phyloP scores from a whole-genome alignment of 2,329 filamentous ascomycete species.

The Xylariomycetidae sp. region DNA sequence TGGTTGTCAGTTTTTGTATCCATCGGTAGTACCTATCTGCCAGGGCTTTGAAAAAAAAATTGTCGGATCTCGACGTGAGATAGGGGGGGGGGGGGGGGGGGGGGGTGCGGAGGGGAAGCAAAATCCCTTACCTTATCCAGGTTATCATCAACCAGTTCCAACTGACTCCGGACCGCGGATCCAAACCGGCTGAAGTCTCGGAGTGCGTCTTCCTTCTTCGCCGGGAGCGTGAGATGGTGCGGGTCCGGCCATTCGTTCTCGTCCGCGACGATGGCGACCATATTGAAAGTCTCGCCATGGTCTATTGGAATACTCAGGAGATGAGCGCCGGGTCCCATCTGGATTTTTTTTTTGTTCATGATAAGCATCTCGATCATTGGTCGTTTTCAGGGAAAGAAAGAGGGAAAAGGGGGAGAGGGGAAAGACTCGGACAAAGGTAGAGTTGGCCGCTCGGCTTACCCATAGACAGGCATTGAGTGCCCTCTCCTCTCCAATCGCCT shows the following conservation, averaged over 20 bases:
- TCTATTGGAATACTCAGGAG: constrained; percentile 50
- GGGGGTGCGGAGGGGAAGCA: not conserved
- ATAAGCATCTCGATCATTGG: too few species aligned
- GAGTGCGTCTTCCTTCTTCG: constrained; percentile 2
- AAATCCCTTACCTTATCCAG: constrained; percentile 6
- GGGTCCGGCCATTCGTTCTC: constrained; percentile 3
- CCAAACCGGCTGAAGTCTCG: constrained; percentile 3
- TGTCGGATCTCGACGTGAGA: too few species aligned
- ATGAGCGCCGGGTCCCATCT: constrained; percentile 45
- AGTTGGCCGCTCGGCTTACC: constrained; percentile 3
- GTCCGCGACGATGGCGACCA: constrained; percentile 4
- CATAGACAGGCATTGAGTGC: constrained; percentile 13
- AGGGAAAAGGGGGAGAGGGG: too few species aligned
- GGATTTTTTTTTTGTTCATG: too few species aligned
- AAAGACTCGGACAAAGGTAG: too few species aligned
- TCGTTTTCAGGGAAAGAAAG: too few species aligned
- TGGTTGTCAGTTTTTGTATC: too few species aligned
- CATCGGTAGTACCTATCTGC: too few species aligned
- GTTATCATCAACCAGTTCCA: constrained; percentile 15
- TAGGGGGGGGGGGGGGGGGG: constrained; percentile 25
- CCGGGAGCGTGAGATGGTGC: constrained; percentile 3
- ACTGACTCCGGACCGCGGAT: not conserved
- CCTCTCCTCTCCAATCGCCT: constrained; percentile 37
- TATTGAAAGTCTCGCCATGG: constrained; percentile 3
- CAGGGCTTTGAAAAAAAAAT: too few species aligned